Conservation (phyloP, 1,139 yeast genomes). For the Taphrina communis region DNA sequence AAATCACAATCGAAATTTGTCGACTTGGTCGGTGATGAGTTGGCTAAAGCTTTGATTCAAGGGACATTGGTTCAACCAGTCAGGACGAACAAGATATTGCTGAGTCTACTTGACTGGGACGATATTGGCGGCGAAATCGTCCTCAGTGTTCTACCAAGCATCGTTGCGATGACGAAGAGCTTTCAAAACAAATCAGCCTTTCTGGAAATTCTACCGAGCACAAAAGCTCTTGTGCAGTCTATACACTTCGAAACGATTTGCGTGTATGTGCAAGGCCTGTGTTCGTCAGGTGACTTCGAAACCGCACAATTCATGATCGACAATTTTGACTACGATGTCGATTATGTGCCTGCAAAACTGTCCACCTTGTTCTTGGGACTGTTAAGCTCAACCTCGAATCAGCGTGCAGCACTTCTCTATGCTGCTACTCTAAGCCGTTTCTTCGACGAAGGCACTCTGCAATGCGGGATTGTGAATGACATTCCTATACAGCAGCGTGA, state of each 20-base stretch:
- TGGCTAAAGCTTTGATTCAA: constrained; percentile 8
- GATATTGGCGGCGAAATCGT: constrained; percentile 16
- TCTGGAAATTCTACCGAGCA: background rate
- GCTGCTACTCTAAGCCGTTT: background rate
- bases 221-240: constrained; percentile 22
- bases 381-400: background rate
- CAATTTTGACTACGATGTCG: constrained; percentile 14
- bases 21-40: background rate
- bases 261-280: background rate
- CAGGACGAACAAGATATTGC: constrained; percentile 6
- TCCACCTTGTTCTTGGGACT: constrained; percentile 19
- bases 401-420: background rate
- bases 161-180: background rate
- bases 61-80: background rate
- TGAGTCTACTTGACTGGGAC: constrained; percentile 24
- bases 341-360: background rate
- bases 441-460: background rate
- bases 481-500: background rate
- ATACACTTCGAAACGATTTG: constrained; percentile 9
- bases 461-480: background rate
- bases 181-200: background rate
- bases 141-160: background rate
- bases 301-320: constrained; percentile 15
- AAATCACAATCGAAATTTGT: background rate
- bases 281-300: background rate